Conservation (phyloP, 306 rosid species). For the Quercus cerris region DNA sequence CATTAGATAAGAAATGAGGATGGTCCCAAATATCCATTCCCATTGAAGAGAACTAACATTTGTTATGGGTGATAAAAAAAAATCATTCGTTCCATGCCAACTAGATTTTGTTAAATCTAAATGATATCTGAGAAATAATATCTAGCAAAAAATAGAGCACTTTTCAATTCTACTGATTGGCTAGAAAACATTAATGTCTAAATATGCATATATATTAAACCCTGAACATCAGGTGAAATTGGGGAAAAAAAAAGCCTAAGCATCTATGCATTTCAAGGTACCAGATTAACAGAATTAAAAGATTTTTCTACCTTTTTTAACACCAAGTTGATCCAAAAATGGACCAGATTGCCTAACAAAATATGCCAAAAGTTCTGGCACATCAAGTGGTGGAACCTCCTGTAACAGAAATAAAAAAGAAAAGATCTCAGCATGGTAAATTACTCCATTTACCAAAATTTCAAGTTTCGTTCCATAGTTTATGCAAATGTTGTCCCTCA, state of each 20-base stretch:
- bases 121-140: not conserved
- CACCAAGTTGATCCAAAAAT: slow-evolving; percentile 91
- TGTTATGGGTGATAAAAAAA: not conserved
- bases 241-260: not conserved
- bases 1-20: not conserved
- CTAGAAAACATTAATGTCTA: too few species aligned
- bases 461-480: not conserved
- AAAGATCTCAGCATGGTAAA: slow-evolving; percentile 20
- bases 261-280: not conserved
- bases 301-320: slow-evolving; percentile 55
- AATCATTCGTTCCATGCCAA: not conserved
- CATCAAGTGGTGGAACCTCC: slow-evolving; percentile 91
- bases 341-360: slow-evolving; percentile 89
- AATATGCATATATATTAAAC: not conserved
- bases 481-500: not conserved
- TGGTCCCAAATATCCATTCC: not conserved
- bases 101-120: not conserved
- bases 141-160: not conserved
- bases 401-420: slow-evolving; percentile 28
- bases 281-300: not conserved
- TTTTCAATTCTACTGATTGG: not conserved
- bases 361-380: slow-evolving; percentile 89
- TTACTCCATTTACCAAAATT: not conserved
- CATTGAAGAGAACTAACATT: not conserved
- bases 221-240: not conserved